Evolutionary conservation across 78 protist species (phyloP), one percentile per base, ranked within the genome.

Genomic region (Dictyostelium purpureum): DNA sequence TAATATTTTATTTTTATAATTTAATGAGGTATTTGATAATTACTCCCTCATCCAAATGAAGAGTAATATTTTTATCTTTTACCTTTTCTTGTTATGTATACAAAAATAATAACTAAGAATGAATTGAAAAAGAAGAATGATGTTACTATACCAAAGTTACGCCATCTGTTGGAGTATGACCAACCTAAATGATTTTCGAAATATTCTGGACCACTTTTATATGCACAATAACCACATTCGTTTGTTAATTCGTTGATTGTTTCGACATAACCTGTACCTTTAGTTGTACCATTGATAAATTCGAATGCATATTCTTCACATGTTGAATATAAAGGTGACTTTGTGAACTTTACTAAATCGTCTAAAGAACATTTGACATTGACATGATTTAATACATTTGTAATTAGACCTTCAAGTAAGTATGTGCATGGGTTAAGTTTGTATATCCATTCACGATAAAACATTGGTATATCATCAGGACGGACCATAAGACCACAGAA

Each of bases 61-160:
- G n/a, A n/a, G n/a, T n/a, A n/a, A n/a, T n/a, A n/a, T 56, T n/a
- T 61, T 85, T 85, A 85, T 70, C 94, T 79, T 73, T 49, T 81
- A 37, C 40, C 88, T 66, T 90, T 90, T 65, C 78, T 90, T 0
- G 89, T 66, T 4, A 90, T 14, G 35, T 63, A 90, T 19, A 90
- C 75, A 56, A 90, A 90, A 19, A 31, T 28, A 14, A 59, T 26
- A 9, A 79, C 67, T 11, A 81, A 33, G 14, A 70, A 38, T 10
- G 69, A 42, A 38, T 90, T 90, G 42, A 88, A 57, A 28, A 77
- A 28, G 43, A 18, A 69, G 12, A 31, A 69, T 2, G 66, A 76
- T 19, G 38, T 21, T 11, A 80, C 6, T 33, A 89, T 89, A 65
- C 83, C 82, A 28, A 87, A 73, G 7, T 59, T 65, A 26, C 93